Evolutionary conservation across 371 early-diverging fungal genomes (phyloP).

Genomic region (Batrachochytrium dendrobatidis): DNA sequence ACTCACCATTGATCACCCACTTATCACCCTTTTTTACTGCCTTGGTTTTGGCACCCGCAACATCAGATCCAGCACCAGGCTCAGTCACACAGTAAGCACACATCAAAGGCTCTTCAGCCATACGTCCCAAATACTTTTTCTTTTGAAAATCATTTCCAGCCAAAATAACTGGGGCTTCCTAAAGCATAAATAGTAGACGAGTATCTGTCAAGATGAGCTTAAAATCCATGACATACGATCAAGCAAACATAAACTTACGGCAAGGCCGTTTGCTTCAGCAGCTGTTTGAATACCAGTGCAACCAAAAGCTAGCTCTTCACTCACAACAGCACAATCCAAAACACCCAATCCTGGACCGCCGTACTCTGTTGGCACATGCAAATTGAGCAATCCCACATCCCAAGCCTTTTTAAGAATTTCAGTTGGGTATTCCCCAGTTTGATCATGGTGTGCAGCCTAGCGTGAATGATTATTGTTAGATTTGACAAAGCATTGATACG

Average conservation of each 20-base stretch:
- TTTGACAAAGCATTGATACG: not conserved
- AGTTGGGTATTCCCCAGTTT: constrained; percentile 83
- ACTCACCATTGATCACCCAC: constrained; percentile 33
- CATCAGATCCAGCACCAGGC: constrained; percentile 48
- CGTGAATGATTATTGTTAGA: no score
- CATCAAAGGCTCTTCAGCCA: constrained; percentile 88
- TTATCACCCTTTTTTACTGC: constrained; percentile 47
- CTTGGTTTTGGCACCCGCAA: constrained; percentile 41
- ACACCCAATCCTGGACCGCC: constrained; percentile 84
- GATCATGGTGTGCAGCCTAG: constrained; percentile 84
- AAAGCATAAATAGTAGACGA: not conserved
- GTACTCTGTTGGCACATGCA: constrained; percentile 79
- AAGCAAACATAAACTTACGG: constrained; percentile 27
- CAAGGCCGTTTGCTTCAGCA: constrained; percentile 91
- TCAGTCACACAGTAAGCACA: constrained; percentile 88
- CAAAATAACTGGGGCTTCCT: constrained; percentile 83
- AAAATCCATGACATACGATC: not conserved
- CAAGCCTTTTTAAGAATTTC: constrained; percentile 93
- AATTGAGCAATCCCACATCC: constrained; percentile 92
- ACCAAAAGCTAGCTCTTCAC: constrained; percentile 89
- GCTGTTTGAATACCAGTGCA: constrained; percentile 96
- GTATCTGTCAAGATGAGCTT: not conserved
- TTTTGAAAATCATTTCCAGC: constrained; percentile 80
- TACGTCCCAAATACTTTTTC: constrained; percentile 88
- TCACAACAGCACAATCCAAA: constrained; percentile 69